phyloP scores from a whole-genome alignment of 225 moss, liverwort and hornwort genomes.

The Straminergon stramineum region DNA sequence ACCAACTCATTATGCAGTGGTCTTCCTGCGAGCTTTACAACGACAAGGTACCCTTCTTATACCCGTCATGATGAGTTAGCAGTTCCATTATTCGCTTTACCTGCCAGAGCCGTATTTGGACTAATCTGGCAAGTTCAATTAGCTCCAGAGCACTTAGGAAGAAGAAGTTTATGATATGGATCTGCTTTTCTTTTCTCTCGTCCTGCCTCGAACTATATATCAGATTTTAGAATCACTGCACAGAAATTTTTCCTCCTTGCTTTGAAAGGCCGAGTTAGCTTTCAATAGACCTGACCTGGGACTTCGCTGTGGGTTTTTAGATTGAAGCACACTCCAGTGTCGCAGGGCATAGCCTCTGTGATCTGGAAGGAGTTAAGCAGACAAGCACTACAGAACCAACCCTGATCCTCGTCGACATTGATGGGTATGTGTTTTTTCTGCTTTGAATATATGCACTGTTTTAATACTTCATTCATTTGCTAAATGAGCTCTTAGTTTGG shows the following conservation, averaged over 20 bases:
- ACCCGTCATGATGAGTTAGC: neutral
- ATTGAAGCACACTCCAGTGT: conserved; percentile 89
- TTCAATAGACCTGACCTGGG: neutral
- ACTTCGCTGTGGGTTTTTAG: conserved; percentile 15
- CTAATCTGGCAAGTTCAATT: neutral
- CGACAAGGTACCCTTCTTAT: conserved; percentile 45
- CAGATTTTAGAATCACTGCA: neutral
- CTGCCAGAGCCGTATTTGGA: neutral
- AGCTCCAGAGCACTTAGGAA: neutral
- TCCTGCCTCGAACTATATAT: neutral
- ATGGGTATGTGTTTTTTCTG: conserved; percentile 35
- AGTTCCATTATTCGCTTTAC: neutral
- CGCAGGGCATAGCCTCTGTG: conserved; percentile 58
- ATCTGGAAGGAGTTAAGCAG: conserved; percentile 61
- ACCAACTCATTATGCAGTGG: conserved; percentile 88
- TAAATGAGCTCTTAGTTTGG: neutral
- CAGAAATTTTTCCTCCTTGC: neutral
- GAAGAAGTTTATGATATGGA: neutral
- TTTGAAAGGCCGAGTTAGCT: neutral
- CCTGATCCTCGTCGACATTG: conserved; percentile 80
- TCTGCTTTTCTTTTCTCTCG: neutral
- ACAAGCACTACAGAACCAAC: conserved; percentile 69
- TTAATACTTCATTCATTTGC: neutral
- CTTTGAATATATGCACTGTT: neutral
- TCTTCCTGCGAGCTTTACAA: conserved; percentile 85